These are phyloP conservation scores for Phytopythium ostracodes DNA, from an alignment of 352 stramenopile genomes.

Conservation along the genomic window DNA sequence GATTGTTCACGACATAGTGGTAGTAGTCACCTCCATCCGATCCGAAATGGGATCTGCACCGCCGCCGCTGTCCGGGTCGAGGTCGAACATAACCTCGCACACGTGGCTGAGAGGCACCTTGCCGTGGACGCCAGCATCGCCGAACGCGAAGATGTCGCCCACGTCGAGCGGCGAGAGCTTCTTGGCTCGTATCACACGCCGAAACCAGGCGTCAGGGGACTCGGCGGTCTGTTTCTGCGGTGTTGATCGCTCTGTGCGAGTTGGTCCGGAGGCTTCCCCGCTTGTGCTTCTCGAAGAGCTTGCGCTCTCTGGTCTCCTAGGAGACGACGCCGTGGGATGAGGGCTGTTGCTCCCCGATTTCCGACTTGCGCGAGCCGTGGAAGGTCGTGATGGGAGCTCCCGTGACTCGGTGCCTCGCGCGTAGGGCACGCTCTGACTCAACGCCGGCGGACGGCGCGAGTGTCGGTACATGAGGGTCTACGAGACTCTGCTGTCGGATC, in stretches of 20 bases:
- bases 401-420: not conserved
- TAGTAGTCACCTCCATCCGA: constrained; percentile 46
- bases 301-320: not conserved
- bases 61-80: constrained; percentile 22
- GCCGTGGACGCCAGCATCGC: constrained; percentile 29
- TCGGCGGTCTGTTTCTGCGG: constrained; percentile 9
- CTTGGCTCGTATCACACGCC: constrained; percentile 37
- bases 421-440: constrained; percentile 7
- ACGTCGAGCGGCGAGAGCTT: constrained; percentile 51
- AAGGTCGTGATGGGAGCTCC: constrained; percentile 10
- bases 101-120: constrained; percentile 42
- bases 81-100: constrained; percentile 52
- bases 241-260: not conserved
- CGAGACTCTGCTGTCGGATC: too few relatives aligned
- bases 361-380: constrained; percentile 12
- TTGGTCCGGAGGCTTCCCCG: not conserved
- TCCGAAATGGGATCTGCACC: constrained; percentile 42
- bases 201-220: constrained; percentile 46
- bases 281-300: not conserved
- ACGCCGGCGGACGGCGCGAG: not conserved
- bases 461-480: not conserved
- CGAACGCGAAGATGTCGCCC: constrained; percentile 49
- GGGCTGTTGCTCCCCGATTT: constrained; percentile 1
- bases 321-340: not conserved
- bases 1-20: too few relatives aligned